Evolutionary conservation across 805 yeast genomes (phyloP), one percentile per base, ranked within the genome.

Genomic region (Starmerella riodocensis): DNA sequence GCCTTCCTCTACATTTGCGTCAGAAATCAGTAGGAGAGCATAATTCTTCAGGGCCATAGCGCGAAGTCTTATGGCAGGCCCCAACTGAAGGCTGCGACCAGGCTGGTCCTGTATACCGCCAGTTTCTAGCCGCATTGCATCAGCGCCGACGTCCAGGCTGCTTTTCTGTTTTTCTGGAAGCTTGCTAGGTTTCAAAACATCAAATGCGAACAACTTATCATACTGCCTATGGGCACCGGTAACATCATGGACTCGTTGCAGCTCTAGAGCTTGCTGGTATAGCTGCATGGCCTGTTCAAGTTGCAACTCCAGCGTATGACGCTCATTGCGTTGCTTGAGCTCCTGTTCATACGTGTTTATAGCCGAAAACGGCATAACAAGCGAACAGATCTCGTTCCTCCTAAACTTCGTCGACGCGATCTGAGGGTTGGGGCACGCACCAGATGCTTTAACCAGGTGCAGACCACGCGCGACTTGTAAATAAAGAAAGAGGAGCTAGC

Each of bases 261-360:
- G 61, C 8, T 60, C 57, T 32, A 91, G 62, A 0, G 95, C 95
- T 17, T 60, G 59, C 50, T 83, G 83, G 54, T 79, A 84, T 11
- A 76, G 60, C 48, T 73, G 74, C 56, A 79, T 78, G 3, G 94
- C 91, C 53, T 80, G 81, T 57, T 91, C 97, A 17, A 76, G 69
- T 60, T 88, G 96, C 19, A 88, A 64, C 55, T 91, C 99, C 34
- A 94, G 65, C 1, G 96, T 79, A 53, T 85, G 94, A 47, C 84
- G 88, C 47, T 86, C 94, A 25, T 78, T 79, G 47, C 82, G 88
- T 26, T 72, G 64, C 16, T 60, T 60, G 4, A 70, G 60, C 36
- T 79, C 82, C 53, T 81, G 93, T 41, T 79, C 88, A 29, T 71
- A 71, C 33, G 78, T 61, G 53, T 88, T 88, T 32, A 86, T 66